Percentiles rank a stretch among this genome's conserved stretches.
Evolutionary conservation across 768 basidiomycete species (phyloP).

Genomic region (Auricularia sp.): DNA sequence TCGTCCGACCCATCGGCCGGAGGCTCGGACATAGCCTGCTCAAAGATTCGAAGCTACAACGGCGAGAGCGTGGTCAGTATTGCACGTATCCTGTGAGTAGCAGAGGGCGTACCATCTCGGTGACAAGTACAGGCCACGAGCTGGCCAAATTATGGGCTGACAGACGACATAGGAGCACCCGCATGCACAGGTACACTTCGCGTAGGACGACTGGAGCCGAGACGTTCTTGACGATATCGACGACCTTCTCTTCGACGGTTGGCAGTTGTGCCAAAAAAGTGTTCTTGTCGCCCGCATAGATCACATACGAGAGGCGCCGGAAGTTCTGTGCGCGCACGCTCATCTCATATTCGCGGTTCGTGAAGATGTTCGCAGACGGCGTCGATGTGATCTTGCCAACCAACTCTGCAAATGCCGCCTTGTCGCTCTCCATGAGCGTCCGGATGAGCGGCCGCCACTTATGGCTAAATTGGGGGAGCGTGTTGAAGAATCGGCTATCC

Average conservation of each 20-base stretch:
- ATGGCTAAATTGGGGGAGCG: slow-evolving; percentile 40
- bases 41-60: slow-evolving; percentile 77
- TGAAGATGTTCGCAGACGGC: slow-evolving; percentile 92
- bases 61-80: not conserved
- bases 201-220: slow-evolving; percentile 79
- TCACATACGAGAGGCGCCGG: slow-evolving; percentile 73
- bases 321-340: slow-evolving; percentile 75
- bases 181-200: slow-evolving; percentile 83
- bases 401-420: slow-evolving; percentile 74
- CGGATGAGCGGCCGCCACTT: slow-evolving; percentile 75
- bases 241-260: slow-evolving; percentile 92
- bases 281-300: slow-evolving; percentile 86
- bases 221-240: slow-evolving; percentile 77
- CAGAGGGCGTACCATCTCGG: slow-evolving; percentile 60
- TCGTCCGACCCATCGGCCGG: slow-evolving; percentile 80
- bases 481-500: slow-evolving; percentile 83
- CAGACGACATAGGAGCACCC: slow-evolving; percentile 83
- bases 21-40: slow-evolving; percentile 58
- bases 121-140: slow-evolving; percentile 93
- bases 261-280: slow-evolving; percentile 85
- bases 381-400: slow-evolving; percentile 60
- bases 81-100: not conserved
- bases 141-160: slow-evolving; percentile 86
- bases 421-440: slow-evolving; percentile 76
- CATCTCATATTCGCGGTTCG: slow-evolving; percentile 92